Base-by-base conservation (phyloP, 1,139 yeast genomes). In the Kodamaea suecica region DNA sequence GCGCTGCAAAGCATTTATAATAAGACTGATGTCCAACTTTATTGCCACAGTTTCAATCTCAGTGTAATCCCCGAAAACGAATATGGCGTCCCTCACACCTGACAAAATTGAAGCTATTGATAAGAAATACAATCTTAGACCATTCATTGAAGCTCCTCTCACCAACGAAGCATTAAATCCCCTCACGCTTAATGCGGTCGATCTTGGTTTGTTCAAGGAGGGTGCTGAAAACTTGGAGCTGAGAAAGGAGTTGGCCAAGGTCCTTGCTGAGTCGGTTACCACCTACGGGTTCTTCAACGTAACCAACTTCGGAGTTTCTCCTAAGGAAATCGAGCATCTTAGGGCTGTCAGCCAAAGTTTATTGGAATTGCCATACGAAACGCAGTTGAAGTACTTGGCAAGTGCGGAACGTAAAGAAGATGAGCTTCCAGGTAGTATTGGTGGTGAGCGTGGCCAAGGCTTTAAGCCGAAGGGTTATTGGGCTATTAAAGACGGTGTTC, bases 361-460 rank as follows among this genome's bases (percentile, higher is more conserved):
- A 10, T 47, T 61, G 17, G 66, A 64, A 16, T 43, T 66, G 14
- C 66, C 74, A 1, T 61, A 63, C 2, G 69, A 64, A 14, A 63
- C 52, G 30, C 69, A 70, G 43, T 38, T 46, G n/a, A 45, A 59
- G 23, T 63, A 59, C 38, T 46, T 65, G 23, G 69, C 72, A 2
- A 70, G 73, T 12, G 59, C 65, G 6, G 37, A 37, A 6, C 30
- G 31, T 7, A 38, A 39, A 26, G 44, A 39, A 14, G 39, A 39
- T 9, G 43, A 40, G 25, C 55, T 50, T 15, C 52, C 61, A 3
- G 31, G 31, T 10, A 27, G 20, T n/a, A 30, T 59, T 11, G 75
- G 76, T 2, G 71, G 68, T 7, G 73, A 69, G 39, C 52, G 73
- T 29, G 74, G 73, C 3, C 52, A 55, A 23, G 76, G 75, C 1